A percentile compares a stretch with the other conserved stretches of the same genome.
These are phyloP conservation scores for Naganishia antarctica DNA, from an alignment of 768 basidiomycete species.

Conservation along the genomic window DNA sequence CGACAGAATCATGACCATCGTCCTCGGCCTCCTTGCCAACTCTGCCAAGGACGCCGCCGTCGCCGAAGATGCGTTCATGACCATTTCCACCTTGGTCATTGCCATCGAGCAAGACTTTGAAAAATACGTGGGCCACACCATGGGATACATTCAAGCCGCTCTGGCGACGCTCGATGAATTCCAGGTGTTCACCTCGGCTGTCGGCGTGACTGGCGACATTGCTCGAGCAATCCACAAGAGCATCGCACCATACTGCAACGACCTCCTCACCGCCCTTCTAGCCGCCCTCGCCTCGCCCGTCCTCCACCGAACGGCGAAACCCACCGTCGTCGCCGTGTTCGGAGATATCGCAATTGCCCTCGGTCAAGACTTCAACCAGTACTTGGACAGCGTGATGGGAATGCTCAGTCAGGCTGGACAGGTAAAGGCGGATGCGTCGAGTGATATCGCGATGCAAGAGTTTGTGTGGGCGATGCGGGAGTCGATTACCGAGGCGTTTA, in stretches of 20 bases:
- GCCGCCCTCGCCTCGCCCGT: constrained; percentile 87
- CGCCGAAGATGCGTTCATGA: constrained; percentile 92
- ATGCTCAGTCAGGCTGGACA: constrained; percentile 86
- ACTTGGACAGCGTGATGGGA: constrained; percentile 79
- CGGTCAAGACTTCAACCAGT: constrained; percentile 78
- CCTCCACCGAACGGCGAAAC: constrained; percentile 90
- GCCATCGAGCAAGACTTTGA: constrained; percentile 58
- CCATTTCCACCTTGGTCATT: constrained; percentile 78
- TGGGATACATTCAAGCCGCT: constrained; percentile 80
- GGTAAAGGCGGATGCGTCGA: constrained; percentile 66
- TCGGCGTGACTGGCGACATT: constrained; percentile 91
- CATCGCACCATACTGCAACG: constrained; percentile 71
- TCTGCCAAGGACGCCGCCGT: constrained; percentile 91
- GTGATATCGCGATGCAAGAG: constrained; percentile 64
- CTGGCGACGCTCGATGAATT: constrained; percentile 91
- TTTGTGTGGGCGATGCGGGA: constrained; percentile 86
- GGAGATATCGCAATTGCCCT: constrained; percentile 95
- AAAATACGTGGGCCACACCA: constrained; percentile 77
- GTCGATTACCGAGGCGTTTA: constrained; percentile 94
- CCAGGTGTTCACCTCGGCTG: constrained; percentile 88
- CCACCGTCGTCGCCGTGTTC: constrained; percentile 89
- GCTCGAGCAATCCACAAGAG: constrained; percentile 87
- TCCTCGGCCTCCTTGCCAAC: constrained; percentile 75
- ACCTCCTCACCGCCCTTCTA: constrained; percentile 87
- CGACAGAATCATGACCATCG: constrained; percentile 89